A percentile compares a stretch with the other conserved stretches of the same genome.
Conservation (phyloP, 169 alveolate genomes). For the Plasmodium billcollinsi region DNA sequence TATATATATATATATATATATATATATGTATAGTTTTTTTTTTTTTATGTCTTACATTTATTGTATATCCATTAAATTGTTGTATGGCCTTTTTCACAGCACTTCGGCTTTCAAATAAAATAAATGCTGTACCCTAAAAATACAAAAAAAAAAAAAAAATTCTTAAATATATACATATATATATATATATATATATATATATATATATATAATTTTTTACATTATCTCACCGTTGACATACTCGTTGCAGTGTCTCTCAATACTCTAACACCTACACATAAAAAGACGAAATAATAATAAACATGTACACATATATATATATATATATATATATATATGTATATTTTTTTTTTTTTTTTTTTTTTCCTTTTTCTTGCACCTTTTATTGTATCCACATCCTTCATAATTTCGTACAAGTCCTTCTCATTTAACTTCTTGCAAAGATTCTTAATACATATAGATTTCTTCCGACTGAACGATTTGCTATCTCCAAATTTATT, state of each 20-base stretch:
- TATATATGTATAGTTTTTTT: not conserved
- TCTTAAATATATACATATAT: too few relatives aligned
- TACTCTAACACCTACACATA: slow-evolving; percentile 26
- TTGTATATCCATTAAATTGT: slow-evolving; percentile 32
- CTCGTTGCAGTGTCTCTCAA: slow-evolving; percentile 31
- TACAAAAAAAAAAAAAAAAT: not conserved
- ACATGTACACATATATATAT: not conserved
- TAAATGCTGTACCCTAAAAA: slow-evolving; percentile 40
- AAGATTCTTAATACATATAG: slow-evolving; percentile 43
- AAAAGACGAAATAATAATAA: slow-evolving; percentile 1
- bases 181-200: not conserved
- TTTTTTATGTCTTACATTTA: slow-evolving; percentile 22
- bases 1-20: too few relatives aligned
- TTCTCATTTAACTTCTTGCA: slow-evolving; percentile 21
- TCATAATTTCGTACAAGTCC: slow-evolving; percentile 31
- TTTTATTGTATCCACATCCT: slow-evolving; percentile 45
- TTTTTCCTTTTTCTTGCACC: not conserved
- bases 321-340: not conserved
- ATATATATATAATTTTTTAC: too few relatives aligned
- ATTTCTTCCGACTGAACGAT: slow-evolving; percentile 18
- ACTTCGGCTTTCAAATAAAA: slow-evolving; percentile 33
- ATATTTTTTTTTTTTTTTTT: not conserved
- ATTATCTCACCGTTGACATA: slow-evolving; percentile 26
- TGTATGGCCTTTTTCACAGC: slow-evolving; percentile 64
- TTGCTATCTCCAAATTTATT: slow-evolving; percentile 28